phyloP scores from a whole-genome alignment of 2,329 filamentous ascomycete species.

The Apiospora rasikravindrae region DNA sequence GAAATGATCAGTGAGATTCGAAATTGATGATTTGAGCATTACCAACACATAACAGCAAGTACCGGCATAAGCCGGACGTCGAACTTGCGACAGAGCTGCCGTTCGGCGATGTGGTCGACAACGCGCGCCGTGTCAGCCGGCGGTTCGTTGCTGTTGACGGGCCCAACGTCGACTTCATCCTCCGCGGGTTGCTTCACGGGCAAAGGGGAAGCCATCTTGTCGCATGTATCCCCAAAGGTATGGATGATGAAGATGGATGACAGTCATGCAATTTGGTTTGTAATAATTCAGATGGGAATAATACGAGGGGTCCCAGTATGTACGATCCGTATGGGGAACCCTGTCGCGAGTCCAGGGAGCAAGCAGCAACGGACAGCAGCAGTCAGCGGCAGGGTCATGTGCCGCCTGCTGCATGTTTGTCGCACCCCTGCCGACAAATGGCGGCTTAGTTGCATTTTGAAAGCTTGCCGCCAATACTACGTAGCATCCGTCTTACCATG shows the following conservation, averaged over 20 bases:
- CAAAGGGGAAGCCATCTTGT: neutral
- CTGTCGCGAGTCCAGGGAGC: neutral
- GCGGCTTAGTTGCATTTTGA: neutral
- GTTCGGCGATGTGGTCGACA: slow-evolving; percentile 52
- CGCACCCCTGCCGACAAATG: neutral
- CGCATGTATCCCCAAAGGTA: neutral
- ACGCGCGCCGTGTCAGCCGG: slow-evolving; percentile 33
- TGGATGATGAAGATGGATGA: neutral
- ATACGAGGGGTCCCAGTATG: neutral
- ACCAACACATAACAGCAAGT: slow-evolving; percentile 55
- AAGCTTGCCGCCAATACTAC: neutral
- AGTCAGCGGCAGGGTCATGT: neutral
- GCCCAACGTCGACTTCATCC: neutral
- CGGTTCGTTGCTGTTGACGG: neutral
- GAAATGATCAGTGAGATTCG: neutral
- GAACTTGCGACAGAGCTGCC: slow-evolving; percentile 58
- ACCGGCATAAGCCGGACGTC: slow-evolving; percentile 61
- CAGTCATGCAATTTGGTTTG: neutral
- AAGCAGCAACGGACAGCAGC: neutral
- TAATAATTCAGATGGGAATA: neutral
- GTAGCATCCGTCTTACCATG: neutral
- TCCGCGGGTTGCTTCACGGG: neutral
- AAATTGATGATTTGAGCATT: neutral
- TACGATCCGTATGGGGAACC: slow-evolving; percentile 8
- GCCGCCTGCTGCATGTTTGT: neutral